Evolutionary conservation across 192 early-diverging fungal genomes (phyloP), one percentile per base, ranked within the genome.

Genomic region (Phycomyces nitens): DNA sequence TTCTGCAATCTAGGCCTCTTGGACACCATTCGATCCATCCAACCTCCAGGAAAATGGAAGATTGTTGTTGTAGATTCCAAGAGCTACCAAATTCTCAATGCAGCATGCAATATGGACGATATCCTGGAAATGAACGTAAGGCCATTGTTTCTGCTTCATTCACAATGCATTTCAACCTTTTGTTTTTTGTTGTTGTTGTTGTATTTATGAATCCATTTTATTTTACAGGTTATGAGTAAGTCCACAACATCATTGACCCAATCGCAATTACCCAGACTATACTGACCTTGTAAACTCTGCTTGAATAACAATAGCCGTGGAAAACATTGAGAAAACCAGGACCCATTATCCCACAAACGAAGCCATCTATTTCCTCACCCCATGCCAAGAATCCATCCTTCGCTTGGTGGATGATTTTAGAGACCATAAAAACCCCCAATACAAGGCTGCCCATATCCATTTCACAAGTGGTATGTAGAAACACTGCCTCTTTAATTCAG

Each of bases 51-150:
- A 54, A 75, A 80, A 60, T 94, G 88, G 89, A 94, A 94, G 73
- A 83, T 94, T 60, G 72, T 93, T 3, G 88, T 94, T 11, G 84
- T 93, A 0, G 92, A 94, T 80, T 75, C 81, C 29, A 84, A 84
- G 41, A 82, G 90, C 18, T 68, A 85, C 55, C 84, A 88, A 39
- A 84, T 94, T 40, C 70, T 93, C 11, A 87, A 83, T 58, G 84
- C 83, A 9, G 81, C 87, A 5, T 88, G 87, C 74, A 91, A 91
- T 66, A 93, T 89, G 82, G 80, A 68, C 43, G 87, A 90, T 66
- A 88, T 90, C 55, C 74, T 88, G 10, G 86, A 90, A 64, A 84
- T 87, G 64, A 88, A 89, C 39, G 88, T 77, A 65, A 75, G 74
- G 18, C 16, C 5, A n/a, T 40, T 22, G 8, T 10, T n/a, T 20